Evolutionary conservation across 2,329 filamentous ascomycete species (phyloP).

Genomic region (Trichoderma atroviride): DNA sequence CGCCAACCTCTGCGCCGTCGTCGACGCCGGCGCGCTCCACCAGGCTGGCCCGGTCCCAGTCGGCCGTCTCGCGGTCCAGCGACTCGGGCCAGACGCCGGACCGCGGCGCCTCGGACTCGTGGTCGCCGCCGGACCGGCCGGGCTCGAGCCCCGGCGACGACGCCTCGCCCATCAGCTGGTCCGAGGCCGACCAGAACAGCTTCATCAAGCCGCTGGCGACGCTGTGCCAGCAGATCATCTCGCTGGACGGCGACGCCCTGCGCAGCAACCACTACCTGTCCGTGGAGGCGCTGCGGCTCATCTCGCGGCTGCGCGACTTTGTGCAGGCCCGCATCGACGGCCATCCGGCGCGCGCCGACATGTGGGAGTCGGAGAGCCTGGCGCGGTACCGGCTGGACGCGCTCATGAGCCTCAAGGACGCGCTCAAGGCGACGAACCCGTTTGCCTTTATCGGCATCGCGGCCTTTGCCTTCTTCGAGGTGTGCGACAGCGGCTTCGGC

Average conservation of each 20-base stretch:
- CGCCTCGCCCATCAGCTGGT: conserved; percentile 3
- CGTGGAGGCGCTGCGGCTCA: conserved; percentile 32
- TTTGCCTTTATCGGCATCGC: conserved; percentile 48
- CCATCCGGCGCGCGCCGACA: conserved; percentile 17
- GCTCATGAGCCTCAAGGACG: conserved; percentile 43
- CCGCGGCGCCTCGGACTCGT: conserved; percentile 3
- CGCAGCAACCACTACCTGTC: conserved; percentile 26
- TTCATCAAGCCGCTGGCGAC: conserved; percentile 32
- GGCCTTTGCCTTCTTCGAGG: conserved; percentile 48
- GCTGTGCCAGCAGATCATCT: conserved; percentile 35
- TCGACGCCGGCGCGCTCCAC: neutral
- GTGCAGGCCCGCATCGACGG: conserved; percentile 33
- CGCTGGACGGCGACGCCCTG: conserved; percentile 22
- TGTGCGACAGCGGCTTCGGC: conserved; percentile 46
- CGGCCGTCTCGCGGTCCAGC: conserved; percentile 8
- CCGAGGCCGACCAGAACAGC: conserved; percentile 30
- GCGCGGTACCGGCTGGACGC: conserved; percentile 38
- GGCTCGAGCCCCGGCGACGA: conserved; percentile 11
- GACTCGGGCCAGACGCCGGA: conserved; percentile 10
- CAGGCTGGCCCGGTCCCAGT: conserved; percentile 11
- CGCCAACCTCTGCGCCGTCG: neutral
- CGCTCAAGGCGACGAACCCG: conserved; percentile 44
- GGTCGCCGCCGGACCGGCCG: conserved; percentile 16
- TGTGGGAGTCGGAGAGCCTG: conserved; percentile 29
- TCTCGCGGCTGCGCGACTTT: conserved; percentile 35